Evolutionary conservation across 352 stramenopile species (phyloP).

Genomic region (Globisporangium spiculum): DNA sequence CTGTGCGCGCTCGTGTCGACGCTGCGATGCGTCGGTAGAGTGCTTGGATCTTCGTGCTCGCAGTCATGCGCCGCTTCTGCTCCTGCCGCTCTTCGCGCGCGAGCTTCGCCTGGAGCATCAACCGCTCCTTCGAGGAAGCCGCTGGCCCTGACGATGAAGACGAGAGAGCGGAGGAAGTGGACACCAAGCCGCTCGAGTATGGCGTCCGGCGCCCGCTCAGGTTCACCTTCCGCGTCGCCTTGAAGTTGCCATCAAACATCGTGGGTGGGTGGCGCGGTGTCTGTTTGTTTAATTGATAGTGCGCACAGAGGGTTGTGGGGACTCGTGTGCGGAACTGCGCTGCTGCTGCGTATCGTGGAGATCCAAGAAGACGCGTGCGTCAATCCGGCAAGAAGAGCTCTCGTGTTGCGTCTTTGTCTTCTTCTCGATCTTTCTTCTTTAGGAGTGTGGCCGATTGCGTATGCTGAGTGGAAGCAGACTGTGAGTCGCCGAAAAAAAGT

Average conservation of each 20-base stretch:
- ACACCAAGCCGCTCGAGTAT: constrained; percentile 23
- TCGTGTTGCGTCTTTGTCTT: neutral
- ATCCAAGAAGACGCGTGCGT: neutral
- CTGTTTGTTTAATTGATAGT: neutral
- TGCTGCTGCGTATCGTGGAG: neutral
- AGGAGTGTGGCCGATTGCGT: neutral
- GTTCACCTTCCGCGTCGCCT: constrained; percentile 64
- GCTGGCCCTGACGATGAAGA: constrained; percentile 4
- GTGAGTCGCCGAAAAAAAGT: neutral
- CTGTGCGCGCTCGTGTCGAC: constrained; percentile 21
- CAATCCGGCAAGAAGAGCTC: neutral
- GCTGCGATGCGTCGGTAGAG: constrained; percentile 34
- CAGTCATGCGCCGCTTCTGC: constrained; percentile 36
- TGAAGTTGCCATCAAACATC: constrained; percentile 81
- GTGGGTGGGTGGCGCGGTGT: neutral
- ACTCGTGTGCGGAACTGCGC: neutral
- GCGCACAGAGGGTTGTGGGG: neutral
- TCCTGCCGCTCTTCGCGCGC: constrained; percentile 50
- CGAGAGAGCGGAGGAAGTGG: neutral
- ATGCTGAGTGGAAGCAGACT: neutral
- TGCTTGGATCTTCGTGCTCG: constrained; percentile 51
- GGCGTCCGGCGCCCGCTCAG: constrained; percentile 57
- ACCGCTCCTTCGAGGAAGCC: constrained; percentile 44
- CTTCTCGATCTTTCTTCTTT: constrained; percentile 13
- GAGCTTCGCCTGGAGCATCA: constrained; percentile 54